Conservation (phyloP, 352 stramenopile species). For the Phytopythium litorale region DNA sequence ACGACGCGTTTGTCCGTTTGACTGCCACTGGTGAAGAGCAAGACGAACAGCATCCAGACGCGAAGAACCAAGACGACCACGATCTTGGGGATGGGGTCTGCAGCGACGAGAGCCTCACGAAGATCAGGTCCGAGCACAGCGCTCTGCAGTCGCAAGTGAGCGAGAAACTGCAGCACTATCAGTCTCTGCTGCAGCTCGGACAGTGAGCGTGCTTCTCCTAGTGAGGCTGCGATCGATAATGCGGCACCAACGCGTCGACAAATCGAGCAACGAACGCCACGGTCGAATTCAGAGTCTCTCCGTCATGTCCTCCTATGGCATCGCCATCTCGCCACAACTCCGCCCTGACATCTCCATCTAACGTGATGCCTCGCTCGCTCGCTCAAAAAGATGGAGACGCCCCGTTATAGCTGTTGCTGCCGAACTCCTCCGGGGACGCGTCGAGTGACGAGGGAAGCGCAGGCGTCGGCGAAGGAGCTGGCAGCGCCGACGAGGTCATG, state of each 20-base stretch:
- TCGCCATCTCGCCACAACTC: background rate
- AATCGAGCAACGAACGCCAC: background rate
- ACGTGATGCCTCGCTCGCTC: background rate
- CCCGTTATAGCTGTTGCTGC: constrained; percentile 22
- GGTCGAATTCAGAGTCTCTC: background rate
- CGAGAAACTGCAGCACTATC: constrained; percentile 36
- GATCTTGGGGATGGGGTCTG: constrained; percentile 3
- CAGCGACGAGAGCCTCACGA: constrained; percentile 5
- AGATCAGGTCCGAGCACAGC: constrained; percentile 29
- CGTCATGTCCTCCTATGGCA: background rate
- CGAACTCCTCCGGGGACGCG: constrained; percentile 23
- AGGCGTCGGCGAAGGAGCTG: constrained; percentile 19
- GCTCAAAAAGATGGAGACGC: constrained; percentile 7
- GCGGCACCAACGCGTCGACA: background rate
- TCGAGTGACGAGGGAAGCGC: constrained; percentile 11
- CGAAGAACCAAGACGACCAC: background rate
- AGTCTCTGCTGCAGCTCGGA: constrained; percentile 1
- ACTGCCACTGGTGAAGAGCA: background rate
- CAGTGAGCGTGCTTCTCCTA: background rate
- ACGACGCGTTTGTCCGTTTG: constrained; percentile 4
- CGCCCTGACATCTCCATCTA: background rate
- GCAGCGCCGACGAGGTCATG: constrained; percentile 45
- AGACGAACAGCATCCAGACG: no score
- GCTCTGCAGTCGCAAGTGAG: constrained; percentile 29
- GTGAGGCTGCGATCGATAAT: background rate